Conservation (phyloP, 306 rosid genomes). For the Sophora flavescens region DNA sequence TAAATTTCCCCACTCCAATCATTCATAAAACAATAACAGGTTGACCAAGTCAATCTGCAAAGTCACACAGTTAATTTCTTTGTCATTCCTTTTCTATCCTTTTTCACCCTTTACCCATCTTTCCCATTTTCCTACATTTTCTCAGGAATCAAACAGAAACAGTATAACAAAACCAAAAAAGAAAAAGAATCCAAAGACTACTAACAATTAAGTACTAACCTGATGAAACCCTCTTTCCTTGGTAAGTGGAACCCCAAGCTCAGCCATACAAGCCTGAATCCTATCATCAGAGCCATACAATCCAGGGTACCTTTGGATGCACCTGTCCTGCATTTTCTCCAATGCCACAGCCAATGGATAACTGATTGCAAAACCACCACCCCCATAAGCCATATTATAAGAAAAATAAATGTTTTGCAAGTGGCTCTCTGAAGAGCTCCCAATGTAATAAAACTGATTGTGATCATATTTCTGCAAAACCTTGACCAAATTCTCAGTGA, state of each 20-base stretch:
- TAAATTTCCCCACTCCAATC: constrained; percentile 1
- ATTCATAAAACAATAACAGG: neutral
- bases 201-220: constrained; percentile 48
- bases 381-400: constrained; percentile 78
- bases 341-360: constrained; percentile 66
- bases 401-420: constrained; percentile 75
- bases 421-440: constrained; percentile 76
- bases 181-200: neutral
- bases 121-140: constrained; percentile 2
- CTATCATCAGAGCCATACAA: constrained; percentile 81
- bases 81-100: neutral
- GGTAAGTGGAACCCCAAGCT: constrained; percentile 85
- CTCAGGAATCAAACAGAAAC: constrained; percentile 2
- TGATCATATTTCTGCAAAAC: constrained; percentile 75
- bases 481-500: constrained; percentile 63
- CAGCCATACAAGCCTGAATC: constrained; percentile 87
- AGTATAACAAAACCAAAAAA: neutral
- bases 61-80: neutral
- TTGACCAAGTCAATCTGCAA: constrained; percentile 31
- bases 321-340: constrained; percentile 74
- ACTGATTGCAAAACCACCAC: constrained; percentile 82
- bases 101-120: neutral
- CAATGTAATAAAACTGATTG: constrained; percentile 68
- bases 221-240: constrained; percentile 79
- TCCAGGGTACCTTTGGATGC: constrained; percentile 65